Evolutionary conservation across 2,329 filamentous ascomycete genomes (phyloP), one percentile per base, ranked within the genome.

Genomic region (Diaporthe aspalathi): DNA sequence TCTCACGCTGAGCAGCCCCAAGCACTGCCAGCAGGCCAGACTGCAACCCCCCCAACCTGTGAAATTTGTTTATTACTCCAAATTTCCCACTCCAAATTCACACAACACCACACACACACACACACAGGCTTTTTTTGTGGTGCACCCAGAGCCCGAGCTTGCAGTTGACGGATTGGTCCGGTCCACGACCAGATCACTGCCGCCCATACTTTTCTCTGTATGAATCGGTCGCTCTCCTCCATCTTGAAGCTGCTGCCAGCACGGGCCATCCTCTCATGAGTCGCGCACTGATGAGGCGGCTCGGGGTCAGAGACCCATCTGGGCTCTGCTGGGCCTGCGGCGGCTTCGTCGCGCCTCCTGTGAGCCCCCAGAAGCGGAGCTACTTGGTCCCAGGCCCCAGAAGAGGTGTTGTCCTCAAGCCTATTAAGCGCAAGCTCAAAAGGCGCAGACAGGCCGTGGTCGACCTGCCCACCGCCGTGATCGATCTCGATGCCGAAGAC

Each of bases 401-500:
- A 45, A 40, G 12, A 45, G 72, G 69, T n/a, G 4, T 43, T 20
- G 5, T 16, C 45, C 7, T 71, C 38, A 12, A 9, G 3, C 5
- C 17, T 7, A 3, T 29, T n/a, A 20, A 16, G 20, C 3, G 12
- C 9, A 35, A 16, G 12, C 20, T 20, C 16, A 32, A 16, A 16
- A 60, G 40, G 16, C 50, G 22, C 14, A 62, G n/a, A 14, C 29
- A 38, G 12, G 43, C 67, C 9, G n/a, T 16, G 35, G 83, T 84
- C 72, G 76, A 84, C 29, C 78, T 86, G 50, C 81, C 84, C 16
- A 68, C 81, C 22, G 73, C 85, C 14, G 76, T 88, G 3, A 80
- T 89, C 49, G 86, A 89, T 71, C 84, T 90, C 49, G 87, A 89
- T 73, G 84, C 85, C 54, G 82, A 84, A 72, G 81, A 83, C 24